Evolutionary conservation across 2,329 filamentous ascomycete species (phyloP), one percentile per base, ranked within the genome.

Genomic region (Drechslera avenae): DNA sequence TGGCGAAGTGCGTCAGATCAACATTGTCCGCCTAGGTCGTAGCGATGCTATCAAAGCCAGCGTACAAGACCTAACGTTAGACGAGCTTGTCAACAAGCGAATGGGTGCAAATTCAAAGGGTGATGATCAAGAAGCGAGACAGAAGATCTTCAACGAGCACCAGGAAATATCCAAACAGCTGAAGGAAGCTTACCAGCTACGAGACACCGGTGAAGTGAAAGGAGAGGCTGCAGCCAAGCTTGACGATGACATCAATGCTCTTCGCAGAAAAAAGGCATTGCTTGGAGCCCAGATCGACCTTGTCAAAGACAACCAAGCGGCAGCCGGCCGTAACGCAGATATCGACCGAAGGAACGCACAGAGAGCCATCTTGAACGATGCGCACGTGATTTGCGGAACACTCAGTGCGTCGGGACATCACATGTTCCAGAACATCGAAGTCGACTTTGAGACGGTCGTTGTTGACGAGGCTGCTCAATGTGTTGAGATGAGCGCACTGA

Each of bases 381-480:
- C 94, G 2, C 90, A 99, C 74, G 89, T 99, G 43, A 85, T 99
- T 23, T 99, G 94, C 73, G 90, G 93, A 34, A 99, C 94, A 0
- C 85, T 99, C 41, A 97, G 92, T 72, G 94, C 93, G 65, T 93
- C 89, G 73, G 94, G 94, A 3, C 95, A 99, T 67, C 94, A 99
- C 61, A 96, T 97, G 86, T 96, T 99, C 77, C 91, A 93, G 74
- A 89, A 88, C 63, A 77, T 99, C 48, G 92, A 90, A 64, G 91
- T 99, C 43, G 94, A 99, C 73, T 99, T 99, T 62, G 94, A 99
- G 75, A 97, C 94, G 0, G 94, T 99, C 59, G 90, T 99, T 62
- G 97, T 99, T 57, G 94, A 99, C 66, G 94, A 99, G 76, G 94
- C 94, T 3, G 94, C 94, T 13, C 94, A 99, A 80, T 99, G 93